Conservation (phyloP, 352 stramenopile genomes). For the Globisporangium nodosum region DNA sequence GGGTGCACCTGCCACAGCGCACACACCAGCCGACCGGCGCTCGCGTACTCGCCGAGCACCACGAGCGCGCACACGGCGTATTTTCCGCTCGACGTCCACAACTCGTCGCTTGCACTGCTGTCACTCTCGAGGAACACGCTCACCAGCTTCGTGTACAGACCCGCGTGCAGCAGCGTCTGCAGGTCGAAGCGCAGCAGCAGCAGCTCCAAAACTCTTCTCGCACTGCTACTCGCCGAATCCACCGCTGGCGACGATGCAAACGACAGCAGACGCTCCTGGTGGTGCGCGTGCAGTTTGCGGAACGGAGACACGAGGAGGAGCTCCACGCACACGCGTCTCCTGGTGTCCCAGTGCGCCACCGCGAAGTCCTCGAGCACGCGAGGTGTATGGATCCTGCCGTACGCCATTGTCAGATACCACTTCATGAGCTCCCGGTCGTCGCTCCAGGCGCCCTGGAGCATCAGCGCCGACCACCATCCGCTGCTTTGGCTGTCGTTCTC, state of each 20-base stretch:
- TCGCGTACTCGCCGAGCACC: slow-evolving; percentile 32
- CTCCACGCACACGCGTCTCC: slow-evolving; percentile 30
- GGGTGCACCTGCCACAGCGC: slow-evolving; percentile 48
- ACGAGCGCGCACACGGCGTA: slow-evolving; percentile 71
- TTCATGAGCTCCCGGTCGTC: slow-evolving; percentile 23
- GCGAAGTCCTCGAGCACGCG: slow-evolving; percentile 34
- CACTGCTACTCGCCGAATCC: neutral
- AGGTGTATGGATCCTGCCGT: slow-evolving; percentile 24
- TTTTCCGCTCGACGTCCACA: slow-evolving; percentile 58
- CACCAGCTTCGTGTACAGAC: slow-evolving; percentile 35
- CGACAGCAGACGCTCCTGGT: slow-evolving; percentile 27
- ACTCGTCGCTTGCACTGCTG: neutral
- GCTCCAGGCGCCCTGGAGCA: slow-evolving; percentile 43
- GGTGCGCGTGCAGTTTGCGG: slow-evolving; percentile 30
- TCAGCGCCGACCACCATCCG: slow-evolving; percentile 36
- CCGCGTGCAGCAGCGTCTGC: slow-evolving; percentile 26
- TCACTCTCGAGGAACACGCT: slow-evolving; percentile 10
- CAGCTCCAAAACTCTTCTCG: slow-evolving; percentile 28
- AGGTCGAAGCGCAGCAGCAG: slow-evolving; percentile 62
- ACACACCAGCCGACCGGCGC: slow-evolving; percentile 43
- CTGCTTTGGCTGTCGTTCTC: slow-evolving; percentile 1
- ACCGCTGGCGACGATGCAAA: neutral
- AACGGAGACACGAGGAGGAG: slow-evolving; percentile 63
- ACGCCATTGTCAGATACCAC: slow-evolving; percentile 54
- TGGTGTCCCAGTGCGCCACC: slow-evolving; percentile 24